Conservation (phyloP, 2,329 filamentous ascomycete genomes). For the Tolypocladium paradoxum region DNA sequence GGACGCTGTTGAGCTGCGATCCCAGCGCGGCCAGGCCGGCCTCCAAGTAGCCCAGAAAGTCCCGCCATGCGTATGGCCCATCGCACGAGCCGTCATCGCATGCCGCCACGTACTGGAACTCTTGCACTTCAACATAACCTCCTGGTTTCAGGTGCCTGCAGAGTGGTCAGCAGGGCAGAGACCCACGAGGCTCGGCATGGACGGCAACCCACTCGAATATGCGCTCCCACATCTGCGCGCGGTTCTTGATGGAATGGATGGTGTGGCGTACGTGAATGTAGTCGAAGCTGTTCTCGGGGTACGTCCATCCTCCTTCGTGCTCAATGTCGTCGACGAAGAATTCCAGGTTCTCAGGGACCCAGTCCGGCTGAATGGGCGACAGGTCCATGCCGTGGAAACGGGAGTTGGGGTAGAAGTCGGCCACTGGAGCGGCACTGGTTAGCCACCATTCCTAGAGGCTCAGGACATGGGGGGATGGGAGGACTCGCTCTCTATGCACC, state of each 20-base stretch:
- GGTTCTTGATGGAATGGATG: slow-evolving; percentile 32
- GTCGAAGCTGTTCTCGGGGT: slow-evolving; percentile 33
- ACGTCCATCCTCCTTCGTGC: slow-evolving; percentile 37
- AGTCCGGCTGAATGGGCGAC: slow-evolving; percentile 41
- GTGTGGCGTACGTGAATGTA: slow-evolving; percentile 38
- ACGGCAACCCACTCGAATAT: slow-evolving; percentile 26
- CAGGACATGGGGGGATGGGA: neutral
- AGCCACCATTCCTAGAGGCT: neutral
- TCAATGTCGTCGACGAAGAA: slow-evolving; percentile 44
- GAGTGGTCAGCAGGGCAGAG: neutral
- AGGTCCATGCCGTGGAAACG: slow-evolving; percentile 38
- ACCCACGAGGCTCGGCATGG: neutral
- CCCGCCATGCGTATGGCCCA: slow-evolving; percentile 34
- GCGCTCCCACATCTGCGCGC: slow-evolving; percentile 27
- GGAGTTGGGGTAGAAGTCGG: slow-evolving; percentile 32
- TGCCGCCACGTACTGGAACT: slow-evolving; percentile 28
- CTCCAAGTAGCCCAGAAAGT: slow-evolving; percentile 31
- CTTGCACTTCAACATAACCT: slow-evolving; percentile 39
- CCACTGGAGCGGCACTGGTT: slow-evolving; percentile 22
- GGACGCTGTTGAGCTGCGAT: slow-evolving; percentile 30
- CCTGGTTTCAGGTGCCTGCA: slow-evolving; percentile 39
- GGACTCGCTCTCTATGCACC: slow-evolving; percentile 37
- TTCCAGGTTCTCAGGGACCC: slow-evolving; percentile 38
- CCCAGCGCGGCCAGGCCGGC: slow-evolving; percentile 30
- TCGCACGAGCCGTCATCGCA: slow-evolving; percentile 35